phyloP scores from a whole-genome alignment of 176 grass and related monocot species.

The Musa beccarii region DNA sequence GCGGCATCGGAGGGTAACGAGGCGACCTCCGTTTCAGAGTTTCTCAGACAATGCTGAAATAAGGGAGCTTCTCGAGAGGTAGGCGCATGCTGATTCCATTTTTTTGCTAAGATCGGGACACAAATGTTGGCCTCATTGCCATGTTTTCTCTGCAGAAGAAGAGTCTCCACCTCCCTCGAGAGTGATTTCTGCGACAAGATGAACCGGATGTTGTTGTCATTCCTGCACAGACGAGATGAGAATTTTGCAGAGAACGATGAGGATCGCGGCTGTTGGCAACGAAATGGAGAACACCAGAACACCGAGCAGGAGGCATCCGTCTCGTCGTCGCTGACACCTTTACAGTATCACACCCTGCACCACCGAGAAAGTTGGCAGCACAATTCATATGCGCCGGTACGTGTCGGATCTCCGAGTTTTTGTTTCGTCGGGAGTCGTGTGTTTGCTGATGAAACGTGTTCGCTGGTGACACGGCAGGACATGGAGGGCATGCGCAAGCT shows the following conservation, averaged over 20 bases:
- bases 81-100: slow-evolving; percentile 1
- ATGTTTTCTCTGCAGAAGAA: slow-evolving; percentile 55
- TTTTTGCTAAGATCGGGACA: background rate
- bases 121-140: background rate
- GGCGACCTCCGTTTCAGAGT: slow-evolving; percentile 27
- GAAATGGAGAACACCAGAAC: slow-evolving; percentile 43
- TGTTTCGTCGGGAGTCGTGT: background rate
- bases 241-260: slow-evolving; percentile 57
- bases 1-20: slow-evolving; percentile 39
- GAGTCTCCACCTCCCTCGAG: slow-evolving; percentile 73
- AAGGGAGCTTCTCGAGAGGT: slow-evolving; percentile 83
- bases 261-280: slow-evolving; percentile 42
- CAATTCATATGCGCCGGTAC: slow-evolving; percentile 44
- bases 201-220: slow-evolving; percentile 53
- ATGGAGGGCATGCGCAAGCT: slow-evolving; percentile 36
- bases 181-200: slow-evolving; percentile 89
- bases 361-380: slow-evolving; percentile 44
- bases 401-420: background rate
- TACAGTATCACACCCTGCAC: slow-evolving; percentile 28
- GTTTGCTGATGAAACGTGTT: background rate
- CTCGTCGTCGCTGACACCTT: slow-evolving; percentile 43
- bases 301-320: slow-evolving; percentile 36
- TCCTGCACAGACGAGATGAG: slow-evolving; percentile 63
- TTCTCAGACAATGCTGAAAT: slow-evolving; percentile 62
- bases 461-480: slow-evolving; percentile 35